Evolutionary conservation across 495 filamentous ascomycete genomes (phyloP).

Genomic region (Thozetella sp.): DNA sequence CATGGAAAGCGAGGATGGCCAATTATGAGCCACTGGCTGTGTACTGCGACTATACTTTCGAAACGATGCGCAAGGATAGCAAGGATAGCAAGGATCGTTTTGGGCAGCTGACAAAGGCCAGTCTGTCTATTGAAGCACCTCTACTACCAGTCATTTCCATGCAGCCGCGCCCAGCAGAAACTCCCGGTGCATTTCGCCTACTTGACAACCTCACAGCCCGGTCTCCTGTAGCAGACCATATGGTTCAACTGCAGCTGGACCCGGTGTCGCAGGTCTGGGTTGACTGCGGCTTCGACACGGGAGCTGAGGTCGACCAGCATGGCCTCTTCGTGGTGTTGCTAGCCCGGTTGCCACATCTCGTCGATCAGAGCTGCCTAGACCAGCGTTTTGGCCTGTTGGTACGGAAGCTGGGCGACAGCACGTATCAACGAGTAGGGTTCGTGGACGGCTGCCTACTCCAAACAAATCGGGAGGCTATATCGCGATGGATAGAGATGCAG

Average conservation of each 20-base stretch:
- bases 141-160: slow-evolving; percentile 8
- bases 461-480: too few species aligned
- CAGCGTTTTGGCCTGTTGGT: slow-evolving; percentile 22
- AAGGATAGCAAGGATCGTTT: slow-evolving; percentile 4
- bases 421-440: slow-evolving; percentile 17
- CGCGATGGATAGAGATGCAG: too few species aligned
- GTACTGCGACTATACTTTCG: slow-evolving; percentile 4
- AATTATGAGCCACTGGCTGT: slow-evolving; percentile 19
- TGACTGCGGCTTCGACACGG: slow-evolving; percentile 19
- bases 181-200: slow-evolving; percentile 4
- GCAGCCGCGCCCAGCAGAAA: not conserved
- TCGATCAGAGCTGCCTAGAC: slow-evolving; percentile 19
- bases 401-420: not conserved
- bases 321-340: slow-evolving; percentile 15
- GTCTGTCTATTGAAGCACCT: slow-evolving; percentile 12
- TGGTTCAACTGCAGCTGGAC: slow-evolving; percentile 5
- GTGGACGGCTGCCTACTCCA: slow-evolving; percentile 20
- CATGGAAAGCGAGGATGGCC: slow-evolving; percentile 11
- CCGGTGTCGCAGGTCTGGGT: slow-evolving; percentile 10
- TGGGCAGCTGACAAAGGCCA: slow-evolving; percentile 3
- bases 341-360: slow-evolving; percentile 15
- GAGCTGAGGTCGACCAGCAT: not conserved
- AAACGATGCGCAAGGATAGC: too few species aligned
- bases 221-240: slow-evolving; percentile 8
- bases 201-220: slow-evolving; percentile 13